phyloP scores from a whole-genome alignment of 2,329 filamentous ascomycete genomes.

The Penicillium sp. region DNA sequence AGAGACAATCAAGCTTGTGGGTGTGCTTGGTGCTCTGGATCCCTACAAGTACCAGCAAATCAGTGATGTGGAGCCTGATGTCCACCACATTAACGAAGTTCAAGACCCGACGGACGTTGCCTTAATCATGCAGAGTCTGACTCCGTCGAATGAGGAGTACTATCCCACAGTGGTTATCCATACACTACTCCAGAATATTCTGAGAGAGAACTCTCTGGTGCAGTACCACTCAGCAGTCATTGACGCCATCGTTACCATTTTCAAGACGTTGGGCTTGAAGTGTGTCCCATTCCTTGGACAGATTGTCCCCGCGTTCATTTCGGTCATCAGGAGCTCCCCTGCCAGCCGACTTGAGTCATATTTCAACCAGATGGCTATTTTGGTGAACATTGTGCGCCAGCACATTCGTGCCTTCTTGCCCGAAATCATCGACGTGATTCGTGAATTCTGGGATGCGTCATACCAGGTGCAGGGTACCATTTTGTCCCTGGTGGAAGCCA shows the following conservation, averaged over 20 bases:
- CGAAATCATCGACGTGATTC: constrained; percentile 80
- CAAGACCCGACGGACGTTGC: constrained; percentile 85
- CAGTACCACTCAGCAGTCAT: constrained; percentile 94
- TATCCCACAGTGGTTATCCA: constrained; percentile 98
- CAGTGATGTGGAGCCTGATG: constrained; percentile 82
- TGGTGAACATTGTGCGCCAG: constrained; percentile 93
- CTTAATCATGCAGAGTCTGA: constrained; percentile 95
- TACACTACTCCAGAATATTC: constrained; percentile 79
- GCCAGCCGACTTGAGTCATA: constrained; percentile 84
- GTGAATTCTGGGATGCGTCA: constrained; percentile 86
- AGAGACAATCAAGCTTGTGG: constrained; percentile 95
- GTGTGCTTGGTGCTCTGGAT: constrained; percentile 90
- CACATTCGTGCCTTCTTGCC: constrained; percentile 91
- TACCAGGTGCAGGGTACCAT: constrained; percentile 87
- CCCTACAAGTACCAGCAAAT: constrained; percentile 95
- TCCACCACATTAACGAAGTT: constrained; percentile 69
- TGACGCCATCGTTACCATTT: constrained; percentile 98
- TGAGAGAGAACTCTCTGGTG: constrained; percentile 85
- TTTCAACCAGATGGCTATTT: constrained; percentile 90
- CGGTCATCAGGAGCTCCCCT: constrained; percentile 81
- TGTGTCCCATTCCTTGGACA: constrained; percentile 93
- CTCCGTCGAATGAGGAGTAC: constrained; percentile 96
- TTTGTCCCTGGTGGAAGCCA: constrained; percentile 86
- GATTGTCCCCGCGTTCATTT: constrained; percentile 90
- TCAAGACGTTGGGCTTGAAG: constrained; percentile 91